Conservation (phyloP, 345 rosid genomes). For the Psidium guajava region DNA sequence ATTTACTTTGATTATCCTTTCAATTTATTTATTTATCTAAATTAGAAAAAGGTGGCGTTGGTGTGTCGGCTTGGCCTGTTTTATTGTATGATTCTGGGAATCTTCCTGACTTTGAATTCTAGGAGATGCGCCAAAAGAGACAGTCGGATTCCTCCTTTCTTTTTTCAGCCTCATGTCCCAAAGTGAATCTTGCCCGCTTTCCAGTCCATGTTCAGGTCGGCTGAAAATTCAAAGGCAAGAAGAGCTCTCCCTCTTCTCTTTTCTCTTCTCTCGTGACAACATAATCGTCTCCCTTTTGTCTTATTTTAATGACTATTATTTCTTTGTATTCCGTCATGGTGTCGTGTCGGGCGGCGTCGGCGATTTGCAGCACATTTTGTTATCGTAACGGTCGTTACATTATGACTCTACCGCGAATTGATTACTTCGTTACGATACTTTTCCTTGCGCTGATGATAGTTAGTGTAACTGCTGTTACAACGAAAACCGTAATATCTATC, state of each 20-base stretch:
- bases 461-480: not conserved
- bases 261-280: not conserved
- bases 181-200: not conserved
- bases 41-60: not conserved
- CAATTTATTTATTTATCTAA: not conserved
- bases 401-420: not conserved
- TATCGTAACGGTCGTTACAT: accelerated
- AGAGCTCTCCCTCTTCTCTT: not conserved
- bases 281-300: not conserved
- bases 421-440: not conserved
- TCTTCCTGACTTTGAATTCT: not conserved
- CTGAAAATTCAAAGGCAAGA: not conserved
- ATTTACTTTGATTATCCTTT: not conserved
- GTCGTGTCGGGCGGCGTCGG: not conserved
- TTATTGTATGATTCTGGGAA: not conserved
- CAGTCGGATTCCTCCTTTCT: not conserved
- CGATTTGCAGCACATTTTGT: not conserved
- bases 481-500: accelerated
- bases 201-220: not conserved
- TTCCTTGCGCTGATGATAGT: not conserved
- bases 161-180: not conserved
- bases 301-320: not conserved
- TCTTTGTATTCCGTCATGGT: too few species aligned
- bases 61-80: not conserved
- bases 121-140: not conserved